These are phyloP conservation scores for Exserohilum turcica DNA, from an alignment of 2,329 filamentous ascomycete species.

Conservation along the genomic window DNA sequence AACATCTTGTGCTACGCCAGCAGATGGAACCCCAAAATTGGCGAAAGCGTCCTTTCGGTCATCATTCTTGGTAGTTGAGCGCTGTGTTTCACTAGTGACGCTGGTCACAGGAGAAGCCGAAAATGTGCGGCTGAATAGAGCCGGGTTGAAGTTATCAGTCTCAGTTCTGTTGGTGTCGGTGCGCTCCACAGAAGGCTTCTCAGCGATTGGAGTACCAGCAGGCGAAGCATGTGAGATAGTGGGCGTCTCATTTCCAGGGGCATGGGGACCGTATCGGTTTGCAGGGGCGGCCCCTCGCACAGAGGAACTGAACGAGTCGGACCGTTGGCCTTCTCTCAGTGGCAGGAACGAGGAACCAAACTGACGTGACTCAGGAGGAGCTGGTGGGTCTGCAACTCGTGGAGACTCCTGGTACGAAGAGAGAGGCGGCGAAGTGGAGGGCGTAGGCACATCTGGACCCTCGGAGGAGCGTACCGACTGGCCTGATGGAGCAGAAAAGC, in stretches of 20 bases:
- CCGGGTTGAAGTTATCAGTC: conserved; percentile 42
- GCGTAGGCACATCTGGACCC: conserved; percentile 61
- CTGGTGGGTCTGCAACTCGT: conserved; percentile 62
- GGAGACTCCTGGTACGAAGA: conserved; percentile 60
- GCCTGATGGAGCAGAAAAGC: conserved; percentile 49
- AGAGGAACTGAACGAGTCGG: conserved; percentile 75
- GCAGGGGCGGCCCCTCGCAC: conserved; percentile 76
- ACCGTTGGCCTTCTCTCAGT: conserved; percentile 63
- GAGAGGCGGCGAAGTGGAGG: conserved; percentile 66
- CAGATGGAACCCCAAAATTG: too few species aligned
- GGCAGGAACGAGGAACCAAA: conserved; percentile 78
- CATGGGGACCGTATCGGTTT: conserved; percentile 64
- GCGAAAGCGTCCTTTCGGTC: conserved; percentile 50
- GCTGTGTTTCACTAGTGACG: conserved; percentile 46
- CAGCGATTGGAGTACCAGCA: conserved; percentile 60
- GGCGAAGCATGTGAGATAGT: conserved; percentile 50
- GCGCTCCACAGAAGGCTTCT: conserved; percentile 47
- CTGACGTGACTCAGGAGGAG: conserved; percentile 75
- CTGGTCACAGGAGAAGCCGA: conserved; percentile 50
- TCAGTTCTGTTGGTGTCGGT: conserved; percentile 44
- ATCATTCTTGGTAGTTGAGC: conserved; percentile 41
- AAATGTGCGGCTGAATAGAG: conserved; percentile 46
- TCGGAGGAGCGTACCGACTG: conserved; percentile 53
- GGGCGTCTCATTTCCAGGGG: conserved; percentile 55
- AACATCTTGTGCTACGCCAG: conserved; percentile 43